These are phyloP conservation scores for Argentina anserina DNA, from an alignment of 306 rosid species.

Conservation along the genomic window DNA sequence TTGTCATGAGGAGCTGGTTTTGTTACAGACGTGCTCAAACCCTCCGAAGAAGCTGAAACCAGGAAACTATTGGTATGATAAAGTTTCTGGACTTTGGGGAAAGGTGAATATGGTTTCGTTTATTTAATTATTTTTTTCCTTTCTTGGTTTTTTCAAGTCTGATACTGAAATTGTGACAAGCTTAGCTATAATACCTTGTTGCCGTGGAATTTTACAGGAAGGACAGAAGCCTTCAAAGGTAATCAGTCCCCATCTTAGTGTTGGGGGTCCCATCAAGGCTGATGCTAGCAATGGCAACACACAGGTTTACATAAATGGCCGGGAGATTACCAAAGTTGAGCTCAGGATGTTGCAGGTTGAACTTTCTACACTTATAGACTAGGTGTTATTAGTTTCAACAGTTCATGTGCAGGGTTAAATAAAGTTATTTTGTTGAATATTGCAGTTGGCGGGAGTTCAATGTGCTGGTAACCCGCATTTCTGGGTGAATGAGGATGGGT, in stretches of 20 bases:
- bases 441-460: conserved; percentile 98
- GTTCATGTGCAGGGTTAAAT: conserved; percentile 13
- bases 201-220: conserved; percentile 56
- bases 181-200: conserved; percentile 18
- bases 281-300: conserved; percentile 96
- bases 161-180: conserved; percentile 15
- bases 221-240: conserved; percentile 88
- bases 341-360: conserved; percentile 97
- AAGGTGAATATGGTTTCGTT: conserved; percentile 58
- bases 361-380: conserved; percentile 17
- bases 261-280: conserved; percentile 71
- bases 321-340: conserved; percentile 89
- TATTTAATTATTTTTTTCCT: neutral
- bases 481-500: conserved; percentile 99
- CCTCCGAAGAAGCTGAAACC: conserved; percentile 95
- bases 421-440: conserved; percentile 13
- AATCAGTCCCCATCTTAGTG: conserved; percentile 83
- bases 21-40: conserved; percentile 61
- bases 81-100: conserved; percentile 99
- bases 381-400: conserved; percentile 13
- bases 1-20: conserved; percentile 65
- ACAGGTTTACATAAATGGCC: conserved; percentile 87
- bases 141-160: neutral
- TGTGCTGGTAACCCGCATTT: conserved; percentile 98
- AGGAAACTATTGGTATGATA: conserved; percentile 97